These are phyloP conservation scores for Amanita molliuscula DNA, from an alignment of 768 basidiomycete genomes.

Conservation along the genomic window DNA sequence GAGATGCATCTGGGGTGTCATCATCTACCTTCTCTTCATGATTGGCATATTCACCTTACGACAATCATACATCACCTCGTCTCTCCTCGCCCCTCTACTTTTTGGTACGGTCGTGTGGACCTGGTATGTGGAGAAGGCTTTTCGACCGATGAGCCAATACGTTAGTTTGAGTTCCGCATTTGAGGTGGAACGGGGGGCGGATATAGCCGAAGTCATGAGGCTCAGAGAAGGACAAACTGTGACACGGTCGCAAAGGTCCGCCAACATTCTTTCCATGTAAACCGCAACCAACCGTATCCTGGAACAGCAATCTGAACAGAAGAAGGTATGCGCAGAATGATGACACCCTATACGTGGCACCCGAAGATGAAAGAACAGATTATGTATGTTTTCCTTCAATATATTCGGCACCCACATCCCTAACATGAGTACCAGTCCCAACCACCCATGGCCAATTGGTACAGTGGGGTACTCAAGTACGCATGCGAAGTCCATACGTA, in stretches of 20 bases:
- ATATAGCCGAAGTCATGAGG: constrained; percentile 66
- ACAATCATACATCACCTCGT: constrained; percentile 38
- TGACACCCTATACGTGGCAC: constrained; percentile 90
- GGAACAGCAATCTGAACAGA: constrained; percentile 67
- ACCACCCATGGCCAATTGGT: constrained; percentile 95
- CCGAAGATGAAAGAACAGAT: constrained; percentile 87
- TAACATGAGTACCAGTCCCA: constrained; percentile 52
- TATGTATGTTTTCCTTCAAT: constrained; percentile 40
- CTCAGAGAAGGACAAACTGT: constrained; percentile 80
- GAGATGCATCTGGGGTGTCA: constrained; percentile 83
- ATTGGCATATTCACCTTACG: constrained; percentile 79
- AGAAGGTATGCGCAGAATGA: constrained; percentile 89
- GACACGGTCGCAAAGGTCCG: constrained; percentile 79
- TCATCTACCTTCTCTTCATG: constrained; percentile 96
- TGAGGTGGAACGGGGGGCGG: constrained; percentile 86
- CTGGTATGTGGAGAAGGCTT: constrained; percentile 60
- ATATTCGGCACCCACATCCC: constrained; percentile 3
- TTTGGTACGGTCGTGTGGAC: constrained; percentile 69
- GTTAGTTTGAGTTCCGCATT: constrained; percentile 80
- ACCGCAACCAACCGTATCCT: neutral
- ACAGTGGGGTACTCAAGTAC: constrained; percentile 84
- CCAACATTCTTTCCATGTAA: neutral
- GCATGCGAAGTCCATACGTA: constrained; percentile 11
- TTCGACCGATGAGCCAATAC: constrained; percentile 67
- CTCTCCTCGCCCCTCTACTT: constrained; percentile 66